phyloP scores from a whole-genome alignment of 2,329 filamentous ascomycete genomes.

The Colletotrichum sojae region DNA sequence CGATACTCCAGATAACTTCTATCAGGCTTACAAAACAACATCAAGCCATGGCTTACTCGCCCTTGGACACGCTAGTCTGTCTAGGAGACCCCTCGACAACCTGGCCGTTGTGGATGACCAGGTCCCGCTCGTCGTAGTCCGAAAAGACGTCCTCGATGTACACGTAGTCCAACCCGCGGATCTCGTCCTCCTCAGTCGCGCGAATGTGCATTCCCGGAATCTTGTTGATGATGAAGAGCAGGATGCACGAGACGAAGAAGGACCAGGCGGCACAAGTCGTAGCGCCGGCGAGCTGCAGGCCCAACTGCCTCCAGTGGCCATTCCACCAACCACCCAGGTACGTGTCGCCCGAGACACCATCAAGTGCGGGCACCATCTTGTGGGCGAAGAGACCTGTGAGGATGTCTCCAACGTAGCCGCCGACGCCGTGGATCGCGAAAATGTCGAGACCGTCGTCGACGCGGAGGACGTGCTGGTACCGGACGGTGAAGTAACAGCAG shows the following conservation, averaged over 20 bases:
- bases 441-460: constrained; percentile 73
- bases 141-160: constrained; percentile 46
- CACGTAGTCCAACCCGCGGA: constrained; percentile 63
- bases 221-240: constrained; percentile 69
- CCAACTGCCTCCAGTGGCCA: constrained; percentile 67
- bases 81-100: constrained; percentile 1
- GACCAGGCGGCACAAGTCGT: constrained; percentile 68
- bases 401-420: constrained; percentile 70
- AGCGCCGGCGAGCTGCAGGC: constrained; percentile 70
- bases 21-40: too few species aligned
- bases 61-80: constrained; percentile 12
- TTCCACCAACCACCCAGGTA: constrained; percentile 66
- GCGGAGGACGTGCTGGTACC: constrained; percentile 65
- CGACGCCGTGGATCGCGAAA: constrained; percentile 72
- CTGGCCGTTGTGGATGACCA: constrained; percentile 29
- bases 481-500: constrained; percentile 61
- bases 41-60: not conserved
- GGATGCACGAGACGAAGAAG: constrained; percentile 65
- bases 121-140: constrained; percentile 24
- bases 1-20: too few species aligned
- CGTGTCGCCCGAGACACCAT: constrained; percentile 58
- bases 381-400: constrained; percentile 72
- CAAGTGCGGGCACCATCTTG: constrained; percentile 62
- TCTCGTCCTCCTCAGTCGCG: constrained; percentile 68
- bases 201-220: constrained; percentile 71